Conservation (phyloP, 495 filamentous ascomycete species). For the Stereocaulon alpinum region DNA sequence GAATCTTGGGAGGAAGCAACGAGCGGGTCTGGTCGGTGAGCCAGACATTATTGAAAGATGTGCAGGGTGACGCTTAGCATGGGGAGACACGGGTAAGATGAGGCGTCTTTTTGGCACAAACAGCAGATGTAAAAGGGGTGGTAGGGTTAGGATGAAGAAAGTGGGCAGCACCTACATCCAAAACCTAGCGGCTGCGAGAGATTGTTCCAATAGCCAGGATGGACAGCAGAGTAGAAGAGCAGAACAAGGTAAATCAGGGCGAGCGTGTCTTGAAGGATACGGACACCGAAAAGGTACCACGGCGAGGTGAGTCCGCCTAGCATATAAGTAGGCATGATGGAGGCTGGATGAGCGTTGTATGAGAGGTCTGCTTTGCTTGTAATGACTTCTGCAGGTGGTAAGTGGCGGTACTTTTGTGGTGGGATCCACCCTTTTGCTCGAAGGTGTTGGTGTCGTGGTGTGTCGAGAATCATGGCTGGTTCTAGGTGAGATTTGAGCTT, state of each 20-base stretch:
- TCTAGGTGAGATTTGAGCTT: not conserved
- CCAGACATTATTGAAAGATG: too few species aligned
- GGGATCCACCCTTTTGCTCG: slow-evolving; percentile 2
- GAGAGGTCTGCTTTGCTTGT: not conserved
- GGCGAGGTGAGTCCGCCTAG: not conserved
- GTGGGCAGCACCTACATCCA: slow-evolving; percentile 7
- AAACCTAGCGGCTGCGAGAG: slow-evolving; percentile 7
- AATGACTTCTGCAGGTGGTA: not conserved
- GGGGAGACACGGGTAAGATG: too few species aligned
- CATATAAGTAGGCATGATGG: not conserved
- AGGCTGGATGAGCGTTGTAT: not conserved
- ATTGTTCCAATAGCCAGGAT: slow-evolving; percentile 18
- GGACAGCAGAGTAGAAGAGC: slow-evolving; percentile 1
- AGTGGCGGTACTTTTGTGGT: not conserved
- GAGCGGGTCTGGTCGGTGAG: too few species aligned
- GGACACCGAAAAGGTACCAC: slow-evolving; percentile 4
- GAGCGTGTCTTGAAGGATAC: slow-evolving; percentile 10
- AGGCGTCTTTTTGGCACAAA: too few species aligned
- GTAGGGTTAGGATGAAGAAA: not conserved
- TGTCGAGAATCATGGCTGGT: not conserved
- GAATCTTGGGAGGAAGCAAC: too few species aligned
- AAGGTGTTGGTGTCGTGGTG: not conserved
- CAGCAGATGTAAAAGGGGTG: too few species aligned
- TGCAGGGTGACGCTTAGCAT: too few species aligned
- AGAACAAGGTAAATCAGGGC: slow-evolving; percentile 12